These are phyloP conservation scores for Postia placenta DNA, from an alignment of 768 basidiomycete genomes.

Conservation along the genomic window DNA sequence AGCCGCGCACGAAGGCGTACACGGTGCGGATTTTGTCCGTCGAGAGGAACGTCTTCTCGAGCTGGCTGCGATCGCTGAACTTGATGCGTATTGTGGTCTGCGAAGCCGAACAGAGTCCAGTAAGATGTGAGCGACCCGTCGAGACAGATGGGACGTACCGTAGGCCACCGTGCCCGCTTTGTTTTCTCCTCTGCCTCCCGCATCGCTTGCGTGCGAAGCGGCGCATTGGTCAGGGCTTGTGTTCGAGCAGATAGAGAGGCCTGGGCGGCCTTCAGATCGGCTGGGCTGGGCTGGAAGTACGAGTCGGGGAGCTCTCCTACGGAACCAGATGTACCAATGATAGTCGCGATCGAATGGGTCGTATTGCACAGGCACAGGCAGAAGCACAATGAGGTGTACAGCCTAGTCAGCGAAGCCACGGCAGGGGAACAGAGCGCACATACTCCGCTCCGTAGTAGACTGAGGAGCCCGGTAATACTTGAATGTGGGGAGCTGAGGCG, in stretches of 20 bases:
- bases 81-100: constrained; percentile 79
- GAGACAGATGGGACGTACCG: constrained; percentile 34
- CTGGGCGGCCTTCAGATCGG: constrained; percentile 69
- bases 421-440: constrained; percentile 7
- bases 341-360: background rate
- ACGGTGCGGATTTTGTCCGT: constrained; percentile 74
- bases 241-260: constrained; percentile 53
- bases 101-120: background rate
- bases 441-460: constrained; percentile 9
- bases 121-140: background rate
- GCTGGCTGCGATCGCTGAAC: constrained; percentile 75
- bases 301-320: constrained; percentile 62
- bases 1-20: constrained; percentile 76
- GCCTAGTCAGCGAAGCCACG: background rate
- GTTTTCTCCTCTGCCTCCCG: constrained; percentile 57
- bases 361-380: background rate
- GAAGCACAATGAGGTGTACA: background rate
- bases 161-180: constrained; percentile 67
- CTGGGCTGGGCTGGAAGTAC: constrained; percentile 65
- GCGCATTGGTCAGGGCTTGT: constrained; percentile 60
- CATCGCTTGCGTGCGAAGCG: constrained; percentile 56
- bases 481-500: constrained; percentile 7
- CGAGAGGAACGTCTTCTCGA: constrained; percentile 76
- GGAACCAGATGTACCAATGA: constrained; percentile 6
- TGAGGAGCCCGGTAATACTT: constrained; percentile 18